Evolutionary conservation across 768 basidiomycete genomes (phyloP).

Genomic region (Dentipellis sp.): DNA sequence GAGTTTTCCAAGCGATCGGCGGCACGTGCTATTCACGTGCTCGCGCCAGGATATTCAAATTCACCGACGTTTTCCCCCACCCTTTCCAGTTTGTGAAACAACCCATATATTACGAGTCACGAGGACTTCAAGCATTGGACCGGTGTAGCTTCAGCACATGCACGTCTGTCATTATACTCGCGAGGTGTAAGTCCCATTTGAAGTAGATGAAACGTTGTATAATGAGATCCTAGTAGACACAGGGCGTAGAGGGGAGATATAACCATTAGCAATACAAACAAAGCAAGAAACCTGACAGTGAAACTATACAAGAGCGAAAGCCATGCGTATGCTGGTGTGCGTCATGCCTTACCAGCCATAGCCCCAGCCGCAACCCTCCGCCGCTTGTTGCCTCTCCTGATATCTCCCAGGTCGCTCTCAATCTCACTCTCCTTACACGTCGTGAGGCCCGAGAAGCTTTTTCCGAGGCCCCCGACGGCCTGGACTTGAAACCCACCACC

Average conservation of each 20-base stretch:
- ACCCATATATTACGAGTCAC: no score
- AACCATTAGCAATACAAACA: not conserved
- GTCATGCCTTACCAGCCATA: slow-evolving; percentile 14
- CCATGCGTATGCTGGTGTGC: not conserved
- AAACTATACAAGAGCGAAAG: not conserved
- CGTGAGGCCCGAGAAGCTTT: slow-evolving; percentile 52
- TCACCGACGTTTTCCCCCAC: no score
- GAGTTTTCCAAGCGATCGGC: no score
- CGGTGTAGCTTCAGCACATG: no score
- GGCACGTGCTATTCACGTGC: no score
- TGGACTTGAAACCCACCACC: slow-evolving; percentile 42
- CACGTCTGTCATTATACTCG: no score
- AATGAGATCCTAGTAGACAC: not conserved
- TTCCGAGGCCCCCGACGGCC: slow-evolving; percentile 61
- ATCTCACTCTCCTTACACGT: slow-evolving; percentile 59
- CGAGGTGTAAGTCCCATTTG: not conserved
- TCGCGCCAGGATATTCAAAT: no score
- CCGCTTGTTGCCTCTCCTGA: slow-evolving; percentile 65
- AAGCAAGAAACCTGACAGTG: not conserved
- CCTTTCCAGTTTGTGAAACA: no score
- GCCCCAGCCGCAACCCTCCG: slow-evolving; percentile 30
- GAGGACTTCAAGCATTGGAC: no score
- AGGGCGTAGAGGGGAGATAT: not conserved
- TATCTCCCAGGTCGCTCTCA: slow-evolving; percentile 70
- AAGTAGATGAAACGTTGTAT: not conserved